phyloP scores from a whole-genome alignment of 352 stramenopile species.

The Pythium rhizo-oryzae region DNA sequence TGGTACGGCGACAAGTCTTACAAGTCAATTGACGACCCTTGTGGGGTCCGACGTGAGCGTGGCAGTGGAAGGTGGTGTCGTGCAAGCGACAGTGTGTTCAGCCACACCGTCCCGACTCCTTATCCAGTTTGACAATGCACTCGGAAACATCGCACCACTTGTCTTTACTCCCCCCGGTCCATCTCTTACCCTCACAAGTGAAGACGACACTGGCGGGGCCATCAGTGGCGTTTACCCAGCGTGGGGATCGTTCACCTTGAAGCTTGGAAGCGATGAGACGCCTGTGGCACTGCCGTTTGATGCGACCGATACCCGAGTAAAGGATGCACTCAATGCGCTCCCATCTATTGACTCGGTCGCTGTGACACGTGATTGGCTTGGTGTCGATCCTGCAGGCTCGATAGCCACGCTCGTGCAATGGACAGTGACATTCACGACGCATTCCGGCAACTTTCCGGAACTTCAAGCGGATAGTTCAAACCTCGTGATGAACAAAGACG shows the following conservation, averaged over 20 bases:
- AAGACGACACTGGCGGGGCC: constrained; percentile 53
- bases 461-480: constrained; percentile 47
- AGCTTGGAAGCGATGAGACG: constrained; percentile 39
- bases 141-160: constrained; percentile 64
- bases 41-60: constrained; percentile 46
- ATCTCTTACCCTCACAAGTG: constrained; percentile 40
- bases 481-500: constrained; percentile 46
- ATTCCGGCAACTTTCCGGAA: constrained; percentile 53
- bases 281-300: constrained; percentile 74
- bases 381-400: constrained; percentile 40
- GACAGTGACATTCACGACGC: constrained; percentile 64
- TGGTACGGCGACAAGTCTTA: constrained; percentile 34
- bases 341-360: constrained; percentile 76
- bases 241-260: constrained; percentile 85
- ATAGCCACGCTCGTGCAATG: constrained; percentile 65
- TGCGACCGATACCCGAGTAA: constrained; percentile 45
- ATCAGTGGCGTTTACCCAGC: constrained; percentile 84
- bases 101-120: constrained; percentile 57
- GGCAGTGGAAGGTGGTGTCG: constrained; percentile 32
- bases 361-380: constrained; percentile 77
- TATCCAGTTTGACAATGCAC: constrained; percentile 65
- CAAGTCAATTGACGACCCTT: constrained; percentile 32
- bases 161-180: constrained; percentile 39
- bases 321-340: constrained; percentile 80
- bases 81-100: constrained; percentile 56